Base-by-base conservation (phyloP, 1,284 basidiomycete species). In the Melampsora larici-populina region DNA sequence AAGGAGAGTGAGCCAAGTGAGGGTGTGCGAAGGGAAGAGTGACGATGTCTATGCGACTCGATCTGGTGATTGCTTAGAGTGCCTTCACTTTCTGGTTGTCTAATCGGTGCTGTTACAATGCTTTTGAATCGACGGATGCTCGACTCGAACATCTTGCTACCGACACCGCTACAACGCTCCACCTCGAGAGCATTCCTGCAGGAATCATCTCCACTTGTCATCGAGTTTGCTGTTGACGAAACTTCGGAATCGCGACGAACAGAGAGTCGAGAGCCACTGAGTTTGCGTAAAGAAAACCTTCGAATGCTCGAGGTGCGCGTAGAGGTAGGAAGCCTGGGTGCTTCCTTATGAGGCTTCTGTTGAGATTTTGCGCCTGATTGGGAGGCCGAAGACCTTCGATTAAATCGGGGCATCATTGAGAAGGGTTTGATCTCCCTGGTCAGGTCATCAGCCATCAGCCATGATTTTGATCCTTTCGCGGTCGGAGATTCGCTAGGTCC, bases 81-180 rank as follows among this genome's bases (percentile, higher is more conserved):
- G 9, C 1, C 43, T 17, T 8, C 15, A 17, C 43, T 46, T 46
- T 17, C 43, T 46, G 43, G 43, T 46, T 46, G 29, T 60, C 55
- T 26, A 18, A 15, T 24, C 9, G 55, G 55, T 6, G 55, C 55
- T 5, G 55, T 60, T 24, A 60, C 55, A 18, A 60, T 60, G 55
- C 55, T 24, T 29, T 60, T 60, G 55, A 60, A 29, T 29, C 24
- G 13, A 29, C 55, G 55, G 9, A 76, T 76, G n/a, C 64, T 33
- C 26, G 74, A 76, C 2, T 65, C 66, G 18, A 76, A 76, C 74
- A 76, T 76, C 36, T 76, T 76, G 58, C 60, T 68, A n/a, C 74
- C 74, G 9, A 76, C 55, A 40, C 74, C 74, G 17, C 67, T 46
- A 60, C 74, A 76, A 21, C 74, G 74, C 21, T 62, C 40, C 31